Conservation (phyloP, 2,329 filamentous ascomycete species). For the Elsinoe fawcettii region DNA sequence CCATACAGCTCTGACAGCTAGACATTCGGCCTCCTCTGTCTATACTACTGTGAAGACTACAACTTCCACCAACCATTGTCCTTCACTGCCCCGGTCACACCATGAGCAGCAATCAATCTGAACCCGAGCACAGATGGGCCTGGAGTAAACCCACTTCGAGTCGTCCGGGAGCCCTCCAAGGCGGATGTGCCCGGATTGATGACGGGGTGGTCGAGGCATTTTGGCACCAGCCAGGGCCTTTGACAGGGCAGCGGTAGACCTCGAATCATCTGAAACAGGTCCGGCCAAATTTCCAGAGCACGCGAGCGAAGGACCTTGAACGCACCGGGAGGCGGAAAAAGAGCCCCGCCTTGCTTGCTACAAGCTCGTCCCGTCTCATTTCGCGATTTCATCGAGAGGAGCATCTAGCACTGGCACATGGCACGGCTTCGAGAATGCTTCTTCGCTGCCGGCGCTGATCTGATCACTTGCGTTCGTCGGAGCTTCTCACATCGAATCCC, state of each 20-base stretch:
- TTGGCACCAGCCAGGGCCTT: background rate
- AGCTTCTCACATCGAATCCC: background rate
- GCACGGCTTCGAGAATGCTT: slow-evolving; percentile 5
- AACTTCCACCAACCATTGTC: background rate
- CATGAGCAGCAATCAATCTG: slow-evolving; percentile 12
- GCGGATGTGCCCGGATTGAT: slow-evolving; percentile 11
- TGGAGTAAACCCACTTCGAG: background rate
- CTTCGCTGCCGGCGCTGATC: background rate
- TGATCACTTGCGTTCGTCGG: slow-evolving; percentile 1
- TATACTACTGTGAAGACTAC: too few relatives aligned
- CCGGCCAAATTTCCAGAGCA: slow-evolving; percentile 13
- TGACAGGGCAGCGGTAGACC: background rate
- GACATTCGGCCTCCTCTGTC: too few relatives aligned
- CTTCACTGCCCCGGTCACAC: background rate
- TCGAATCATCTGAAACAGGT: background rate
- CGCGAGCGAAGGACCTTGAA: background rate
- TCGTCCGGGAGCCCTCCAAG: background rate
- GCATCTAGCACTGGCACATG: background rate
- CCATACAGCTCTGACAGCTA: background rate
- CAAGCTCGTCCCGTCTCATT: slow-evolving; percentile 1
- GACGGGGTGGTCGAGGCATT: background rate
- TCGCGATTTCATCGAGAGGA: background rate
- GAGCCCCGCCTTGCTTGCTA: background rate
- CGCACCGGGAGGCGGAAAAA: background rate
- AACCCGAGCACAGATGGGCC: background rate